These are phyloP conservation scores for Telopea speciosissima DNA, from an alignment of 177 flowering plant genomes.

Conservation along the genomic window DNA sequence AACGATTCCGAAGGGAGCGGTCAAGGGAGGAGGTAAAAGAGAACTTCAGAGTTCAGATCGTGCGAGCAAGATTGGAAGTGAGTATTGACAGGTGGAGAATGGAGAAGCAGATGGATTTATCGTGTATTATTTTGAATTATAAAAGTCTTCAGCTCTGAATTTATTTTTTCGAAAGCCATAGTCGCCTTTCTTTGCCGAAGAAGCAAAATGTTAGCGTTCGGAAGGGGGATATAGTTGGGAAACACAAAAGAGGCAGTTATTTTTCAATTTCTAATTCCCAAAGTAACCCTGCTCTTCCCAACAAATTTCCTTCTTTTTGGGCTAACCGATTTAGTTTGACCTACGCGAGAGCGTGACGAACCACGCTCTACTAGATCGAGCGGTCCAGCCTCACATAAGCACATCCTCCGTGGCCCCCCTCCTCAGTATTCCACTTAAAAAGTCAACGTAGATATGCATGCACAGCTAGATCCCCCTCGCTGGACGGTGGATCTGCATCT, in stretches of 20 bases:
- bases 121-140: too few relatives aligned
- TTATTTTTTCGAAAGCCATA: neutral
- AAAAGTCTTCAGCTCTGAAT: neutral
- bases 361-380: too few relatives aligned
- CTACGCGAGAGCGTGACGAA: too few relatives aligned
- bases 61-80: neutral
- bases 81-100: neutral
- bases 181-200: neutral
- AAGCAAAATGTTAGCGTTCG: neutral
- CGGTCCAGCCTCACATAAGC: too few relatives aligned
- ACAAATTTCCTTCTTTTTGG: too few relatives aligned
- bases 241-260: conserved; percentile 9
- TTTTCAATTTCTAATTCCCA: neutral
- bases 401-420: too few relatives aligned
- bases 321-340: too few relatives aligned
- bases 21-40: neutral
- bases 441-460: too few relatives aligned
- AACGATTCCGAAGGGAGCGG: neutral
- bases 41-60: neutral
- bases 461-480: too few relatives aligned
- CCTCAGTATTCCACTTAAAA: too few relatives aligned
- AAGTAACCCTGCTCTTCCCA: neutral
- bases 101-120: neutral
- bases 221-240: neutral
- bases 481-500: too few relatives aligned